phyloP scores from a whole-genome alignment of 1,139 yeast species.

The Nakaseomyces glabratus region DNA sequence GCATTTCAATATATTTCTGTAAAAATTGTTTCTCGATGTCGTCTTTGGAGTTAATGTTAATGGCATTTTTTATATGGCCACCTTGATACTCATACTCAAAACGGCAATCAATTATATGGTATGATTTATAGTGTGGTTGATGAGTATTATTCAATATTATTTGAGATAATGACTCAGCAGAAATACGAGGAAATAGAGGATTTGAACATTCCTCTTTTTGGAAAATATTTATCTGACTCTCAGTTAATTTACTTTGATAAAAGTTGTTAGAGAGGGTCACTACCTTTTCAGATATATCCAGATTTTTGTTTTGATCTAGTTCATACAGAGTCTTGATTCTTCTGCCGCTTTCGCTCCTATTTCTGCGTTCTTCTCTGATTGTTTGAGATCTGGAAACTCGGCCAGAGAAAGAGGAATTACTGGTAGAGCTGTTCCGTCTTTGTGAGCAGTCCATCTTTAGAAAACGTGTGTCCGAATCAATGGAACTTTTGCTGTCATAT shows the following conservation, averaged over 20 bases:
- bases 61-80: constrained; percentile 81
- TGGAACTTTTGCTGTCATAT: too few species aligned
- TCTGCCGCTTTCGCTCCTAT: constrained; percentile 1
- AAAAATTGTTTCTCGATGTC: constrained; percentile 35
- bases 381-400: constrained; percentile 1
- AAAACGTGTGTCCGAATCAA: too few species aligned
- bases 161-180: constrained; percentile 51
- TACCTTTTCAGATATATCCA: not conserved
- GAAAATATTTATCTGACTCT: not conserved
- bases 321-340: constrained; percentile 4
- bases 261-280: not conserved
- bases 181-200: constrained; percentile 71
- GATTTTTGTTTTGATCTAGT: constrained; percentile 5
- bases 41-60: constrained; percentile 65
- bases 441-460: too few species aligned
- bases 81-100: constrained; percentile 88
- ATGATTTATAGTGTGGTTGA: constrained; percentile 47
- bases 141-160: constrained; percentile 51
- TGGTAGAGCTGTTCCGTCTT: constrained; percentile 1
- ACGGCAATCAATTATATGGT: constrained; percentile 72
- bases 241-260: not conserved
- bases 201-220: constrained; percentile 27
- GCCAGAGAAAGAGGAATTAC: constrained; percentile 4
- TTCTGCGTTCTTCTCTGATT: not conserved
- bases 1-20: constrained; percentile 14